Conservation (phyloP, 192 early-diverging fungal genomes). For the Coemansia sp. region DNA sequence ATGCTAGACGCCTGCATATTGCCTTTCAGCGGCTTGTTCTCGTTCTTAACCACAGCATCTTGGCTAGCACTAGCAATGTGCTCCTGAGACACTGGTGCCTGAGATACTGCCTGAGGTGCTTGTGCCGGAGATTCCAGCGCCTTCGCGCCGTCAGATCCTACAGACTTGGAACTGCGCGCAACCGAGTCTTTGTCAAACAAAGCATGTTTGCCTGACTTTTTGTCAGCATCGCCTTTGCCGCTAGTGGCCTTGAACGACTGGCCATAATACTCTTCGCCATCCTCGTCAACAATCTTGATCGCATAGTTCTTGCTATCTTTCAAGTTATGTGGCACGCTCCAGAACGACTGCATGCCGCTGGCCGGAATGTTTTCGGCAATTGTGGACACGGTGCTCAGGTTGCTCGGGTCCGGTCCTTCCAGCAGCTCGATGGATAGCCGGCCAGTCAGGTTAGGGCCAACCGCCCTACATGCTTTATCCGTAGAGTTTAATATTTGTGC, state of each 20-base stretch:
- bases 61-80: background rate
- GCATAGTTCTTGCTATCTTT: conserved; percentile 51
- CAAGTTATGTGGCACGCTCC: conserved; percentile 44
- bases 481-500: background rate
- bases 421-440: conserved; percentile 51
- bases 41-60: conserved; percentile 9
- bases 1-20: background rate
- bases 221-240: conserved; percentile 23
- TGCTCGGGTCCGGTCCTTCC: conserved; percentile 42
- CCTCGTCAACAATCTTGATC: conserved; percentile 47
- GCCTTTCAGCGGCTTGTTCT: conserved; percentile 19
- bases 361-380: conserved; percentile 53
- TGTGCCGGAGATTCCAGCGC: background rate
- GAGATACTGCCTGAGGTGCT: background rate
- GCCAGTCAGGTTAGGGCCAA: conserved; percentile 29
- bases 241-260: conserved; percentile 43
- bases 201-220: conserved; percentile 8
- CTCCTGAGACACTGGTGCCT: background rate
- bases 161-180: background rate
- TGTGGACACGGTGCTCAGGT: conserved; percentile 42
- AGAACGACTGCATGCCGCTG: conserved; percentile 24
- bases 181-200: conserved; percentile 9
- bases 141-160: background rate
- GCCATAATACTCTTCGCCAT: conserved; percentile 52
- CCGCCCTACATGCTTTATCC: conserved; percentile 18